A percentile compares a stretch with the other conserved stretches of the same genome.
Conservation (phyloP, 225 moss, liverwort and hornwort genomes). For the Physcomitrium patens region DNA sequence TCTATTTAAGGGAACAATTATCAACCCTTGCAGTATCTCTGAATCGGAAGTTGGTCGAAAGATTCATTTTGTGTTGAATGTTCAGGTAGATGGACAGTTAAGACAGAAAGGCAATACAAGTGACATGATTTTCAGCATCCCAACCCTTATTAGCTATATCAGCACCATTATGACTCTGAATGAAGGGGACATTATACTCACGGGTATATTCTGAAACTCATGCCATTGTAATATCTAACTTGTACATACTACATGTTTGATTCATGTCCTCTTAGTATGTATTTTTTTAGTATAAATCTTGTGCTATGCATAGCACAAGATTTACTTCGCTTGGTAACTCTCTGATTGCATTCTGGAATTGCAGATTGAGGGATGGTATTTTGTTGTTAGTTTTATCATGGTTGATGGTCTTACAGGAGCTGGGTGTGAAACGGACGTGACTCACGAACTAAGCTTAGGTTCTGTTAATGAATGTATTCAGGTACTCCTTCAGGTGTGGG, state of each 20-base stretch:
- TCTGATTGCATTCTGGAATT: not conserved
- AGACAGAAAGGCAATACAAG: conserved; percentile 81
- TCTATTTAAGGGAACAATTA: not conserved
- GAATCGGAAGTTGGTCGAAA: not conserved
- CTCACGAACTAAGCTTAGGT: conserved; percentile 5
- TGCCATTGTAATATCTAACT: not conserved
- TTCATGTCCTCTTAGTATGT: no score
- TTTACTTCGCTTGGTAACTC: not conserved
- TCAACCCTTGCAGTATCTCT: not conserved
- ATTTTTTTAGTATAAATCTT: no score
- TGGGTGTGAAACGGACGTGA: not conserved
- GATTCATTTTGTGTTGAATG: conserved; percentile 28
- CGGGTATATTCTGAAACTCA: conserved; percentile 47
- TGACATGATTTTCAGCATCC: conserved; percentile 90
- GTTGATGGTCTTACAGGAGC: not conserved
- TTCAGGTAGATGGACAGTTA: conserved; percentile 81
- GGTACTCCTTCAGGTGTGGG: conserved; percentile 90
- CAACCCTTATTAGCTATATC: conserved; percentile 69
- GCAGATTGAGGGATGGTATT: not conserved
- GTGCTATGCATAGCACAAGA: no score
- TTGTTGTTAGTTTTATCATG: not conserved
- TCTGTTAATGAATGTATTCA: conserved; percentile 35
- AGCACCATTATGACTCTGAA: conserved; percentile 84
- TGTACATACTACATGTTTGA: not conserved
- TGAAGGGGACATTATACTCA: conserved; percentile 84